These are phyloP conservation scores for Fusarium siculi DNA, from an alignment of 2,329 filamentous ascomycete genomes.

Conservation along the genomic window DNA sequence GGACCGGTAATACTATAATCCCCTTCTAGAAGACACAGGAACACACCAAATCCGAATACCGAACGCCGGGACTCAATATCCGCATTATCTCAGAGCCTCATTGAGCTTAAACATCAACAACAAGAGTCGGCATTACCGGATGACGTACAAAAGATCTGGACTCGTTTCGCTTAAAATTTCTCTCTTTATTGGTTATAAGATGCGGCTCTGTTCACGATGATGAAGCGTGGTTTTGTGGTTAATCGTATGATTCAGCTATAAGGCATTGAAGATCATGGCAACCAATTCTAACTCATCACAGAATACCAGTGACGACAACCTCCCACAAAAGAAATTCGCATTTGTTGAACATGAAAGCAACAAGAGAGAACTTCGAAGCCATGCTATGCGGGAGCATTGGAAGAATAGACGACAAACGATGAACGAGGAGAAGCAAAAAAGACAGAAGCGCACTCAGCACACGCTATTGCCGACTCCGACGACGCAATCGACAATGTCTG, in stretches of 20 bases:
- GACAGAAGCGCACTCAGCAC: constrained; percentile 15
- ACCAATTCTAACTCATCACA: background rate
- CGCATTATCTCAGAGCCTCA: background rate
- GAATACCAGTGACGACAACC: background rate
- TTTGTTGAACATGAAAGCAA: background rate
- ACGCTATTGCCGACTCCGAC: background rate
- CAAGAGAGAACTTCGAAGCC: constrained; percentile 35
- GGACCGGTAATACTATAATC: background rate
- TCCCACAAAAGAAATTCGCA: background rate
- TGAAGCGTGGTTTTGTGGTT: background rate
- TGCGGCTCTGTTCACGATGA: background rate
- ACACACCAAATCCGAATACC: background rate
- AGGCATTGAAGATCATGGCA: background rate
- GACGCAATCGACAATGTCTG: background rate
- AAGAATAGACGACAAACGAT: constrained; percentile 41
- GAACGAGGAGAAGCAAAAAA: background rate
- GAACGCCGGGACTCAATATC: background rate
- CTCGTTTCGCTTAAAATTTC: background rate
- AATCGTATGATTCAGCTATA: background rate
- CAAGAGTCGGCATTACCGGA: background rate
- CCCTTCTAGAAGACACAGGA: background rate
- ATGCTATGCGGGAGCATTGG: constrained; percentile 53
- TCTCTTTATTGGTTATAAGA: background rate
- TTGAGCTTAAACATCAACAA: background rate
- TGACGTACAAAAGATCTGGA: background rate